Conservation (phyloP, 2,329 filamentous ascomycete species). For the Claviceps sp. region DNA sequence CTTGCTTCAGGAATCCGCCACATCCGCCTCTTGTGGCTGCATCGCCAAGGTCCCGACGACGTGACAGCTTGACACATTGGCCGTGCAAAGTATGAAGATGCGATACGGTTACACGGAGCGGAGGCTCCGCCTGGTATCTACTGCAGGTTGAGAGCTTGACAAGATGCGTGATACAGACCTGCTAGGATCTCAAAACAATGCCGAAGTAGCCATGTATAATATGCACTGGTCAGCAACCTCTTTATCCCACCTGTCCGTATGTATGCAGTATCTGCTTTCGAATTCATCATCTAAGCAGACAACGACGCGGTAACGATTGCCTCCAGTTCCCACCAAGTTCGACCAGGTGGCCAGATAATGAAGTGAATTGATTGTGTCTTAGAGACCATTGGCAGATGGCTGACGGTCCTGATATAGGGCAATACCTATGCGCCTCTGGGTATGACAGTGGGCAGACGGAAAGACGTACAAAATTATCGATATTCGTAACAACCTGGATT, state of each 20-base stretch:
- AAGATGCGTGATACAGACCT: not conserved
- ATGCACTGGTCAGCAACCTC: not conserved
- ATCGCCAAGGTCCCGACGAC: not conserved
- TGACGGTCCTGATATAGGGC: no score
- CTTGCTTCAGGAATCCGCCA: not conserved
- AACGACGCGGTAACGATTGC: no score
- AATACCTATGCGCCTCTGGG: no score
- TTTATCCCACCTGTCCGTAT: not conserved
- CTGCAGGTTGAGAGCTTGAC: not conserved
- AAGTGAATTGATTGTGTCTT: no score
- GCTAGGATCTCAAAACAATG: not conserved
- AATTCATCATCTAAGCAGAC: not conserved
- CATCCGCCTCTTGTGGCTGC: not conserved
- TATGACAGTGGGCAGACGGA: no score
- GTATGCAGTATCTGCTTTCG: not conserved
- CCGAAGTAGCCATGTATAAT: not conserved
- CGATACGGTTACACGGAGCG: not conserved
- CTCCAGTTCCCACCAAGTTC: no score
- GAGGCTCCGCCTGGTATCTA: not conserved
- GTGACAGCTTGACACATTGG: no score
- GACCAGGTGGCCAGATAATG: no score
- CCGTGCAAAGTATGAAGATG: not conserved
- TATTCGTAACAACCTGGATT: no score
- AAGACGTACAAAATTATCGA: no score
- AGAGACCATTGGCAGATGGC: no score